These are phyloP conservation scores for Xylaria sp. DNA, from an alignment of 2,329 filamentous ascomycete genomes.

Conservation along the genomic window DNA sequence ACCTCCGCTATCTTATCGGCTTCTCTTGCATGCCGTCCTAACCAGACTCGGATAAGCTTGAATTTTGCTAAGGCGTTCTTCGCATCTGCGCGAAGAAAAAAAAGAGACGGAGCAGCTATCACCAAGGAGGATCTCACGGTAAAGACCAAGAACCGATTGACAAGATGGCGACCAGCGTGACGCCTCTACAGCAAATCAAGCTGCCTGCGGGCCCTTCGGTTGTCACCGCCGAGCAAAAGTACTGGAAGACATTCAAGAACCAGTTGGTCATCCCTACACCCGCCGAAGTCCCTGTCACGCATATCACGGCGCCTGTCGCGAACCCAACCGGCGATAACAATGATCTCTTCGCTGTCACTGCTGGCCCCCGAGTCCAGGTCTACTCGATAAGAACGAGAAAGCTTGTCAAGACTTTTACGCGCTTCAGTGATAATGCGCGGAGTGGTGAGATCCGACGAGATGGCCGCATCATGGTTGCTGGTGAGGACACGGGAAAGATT, in stretches of 20 bases:
- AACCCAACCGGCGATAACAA: slow-evolving; percentile 43
- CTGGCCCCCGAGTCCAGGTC: slow-evolving; percentile 85
- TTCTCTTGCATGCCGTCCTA: background rate
- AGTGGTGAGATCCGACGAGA: slow-evolving; percentile 85
- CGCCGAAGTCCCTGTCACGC: slow-evolving; percentile 81
- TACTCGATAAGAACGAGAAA: slow-evolving; percentile 91
- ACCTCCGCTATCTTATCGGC: background rate
- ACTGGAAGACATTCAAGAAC: slow-evolving; percentile 94
- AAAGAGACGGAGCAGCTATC: background rate
- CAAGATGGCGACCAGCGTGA: slow-evolving; percentile 78
- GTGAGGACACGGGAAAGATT: slow-evolving; percentile 85
- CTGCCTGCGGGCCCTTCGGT: slow-evolving; percentile 76
- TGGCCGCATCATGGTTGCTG: slow-evolving; percentile 81
- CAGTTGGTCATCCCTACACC: slow-evolving; percentile 86
- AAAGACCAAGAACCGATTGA: slow-evolving; percentile 12
- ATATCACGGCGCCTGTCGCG: slow-evolving; percentile 68
- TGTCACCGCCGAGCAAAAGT: slow-evolving; percentile 84
- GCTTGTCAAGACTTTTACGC: slow-evolving; percentile 85
- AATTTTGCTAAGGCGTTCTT: background rate
- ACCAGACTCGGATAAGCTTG: slow-evolving; percentile 6
- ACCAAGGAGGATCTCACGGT: slow-evolving; percentile 3
- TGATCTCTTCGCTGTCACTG: slow-evolving; percentile 88
- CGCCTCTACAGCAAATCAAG: slow-evolving; percentile 73
- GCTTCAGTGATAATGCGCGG: slow-evolving; percentile 87
- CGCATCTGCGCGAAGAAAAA: slow-evolving; percentile 10